These are phyloP conservation scores for Talaromyces sp. DNA, from an alignment of 2,329 filamentous ascomycete species.

Conservation along the genomic window DNA sequence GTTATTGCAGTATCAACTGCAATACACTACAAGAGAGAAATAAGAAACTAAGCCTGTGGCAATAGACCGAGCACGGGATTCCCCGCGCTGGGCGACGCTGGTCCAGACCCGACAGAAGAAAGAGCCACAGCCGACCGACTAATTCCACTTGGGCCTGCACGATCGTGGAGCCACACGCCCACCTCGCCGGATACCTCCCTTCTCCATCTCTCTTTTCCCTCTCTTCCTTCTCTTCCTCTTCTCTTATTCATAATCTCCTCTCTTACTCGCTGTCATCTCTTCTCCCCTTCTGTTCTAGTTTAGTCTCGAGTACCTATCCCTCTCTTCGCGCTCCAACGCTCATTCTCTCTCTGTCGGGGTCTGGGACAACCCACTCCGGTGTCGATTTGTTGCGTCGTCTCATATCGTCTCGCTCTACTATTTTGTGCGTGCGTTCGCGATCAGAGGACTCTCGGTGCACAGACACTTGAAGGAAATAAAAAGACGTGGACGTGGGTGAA, in stretches of 20 bases:
- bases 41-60: neutral
- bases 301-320: neutral
- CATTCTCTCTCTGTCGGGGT: neutral
- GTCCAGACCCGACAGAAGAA: constrained; percentile 9
- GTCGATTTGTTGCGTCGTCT: neutral
- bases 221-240: neutral
- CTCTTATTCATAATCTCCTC: neutral
- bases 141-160: constrained; percentile 16
- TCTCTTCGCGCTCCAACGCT: neutral
- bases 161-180: constrained; percentile 18
- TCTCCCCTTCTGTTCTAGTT: neutral
- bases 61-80: constrained; percentile 13
- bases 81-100: constrained; percentile 16
- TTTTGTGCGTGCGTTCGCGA: neutral
- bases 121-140: constrained; percentile 11
- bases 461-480: neutral
- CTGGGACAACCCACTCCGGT: neutral
- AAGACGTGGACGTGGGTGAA: neutral
- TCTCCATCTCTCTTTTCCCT: constrained; percentile 3
- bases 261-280: neutral
- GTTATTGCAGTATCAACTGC: no score
- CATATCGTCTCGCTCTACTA: neutral
- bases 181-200: constrained; percentile 17
- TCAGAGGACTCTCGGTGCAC: neutral
- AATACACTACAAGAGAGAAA: neutral